Evolutionary conservation across 2,329 filamentous ascomycete species (phyloP).

Genomic region (Byssochlamys sp.): DNA sequence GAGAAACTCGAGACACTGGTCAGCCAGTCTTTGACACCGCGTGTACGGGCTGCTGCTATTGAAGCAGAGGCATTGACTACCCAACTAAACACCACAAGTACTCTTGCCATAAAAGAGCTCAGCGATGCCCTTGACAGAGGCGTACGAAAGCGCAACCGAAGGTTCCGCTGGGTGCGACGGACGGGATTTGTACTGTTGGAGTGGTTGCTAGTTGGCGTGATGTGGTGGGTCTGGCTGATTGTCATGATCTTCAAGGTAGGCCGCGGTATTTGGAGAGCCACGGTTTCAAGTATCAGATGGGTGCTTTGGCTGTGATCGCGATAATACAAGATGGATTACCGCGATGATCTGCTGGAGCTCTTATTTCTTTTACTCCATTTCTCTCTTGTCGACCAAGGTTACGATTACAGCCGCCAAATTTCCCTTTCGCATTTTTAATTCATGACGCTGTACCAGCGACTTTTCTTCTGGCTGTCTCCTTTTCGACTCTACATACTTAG

Average conservation of each 20-base stretch:
- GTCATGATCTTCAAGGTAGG: conserved; percentile 66
- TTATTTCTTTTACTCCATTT: background rate
- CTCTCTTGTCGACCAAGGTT: background rate
- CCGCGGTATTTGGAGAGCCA: conserved; percentile 52
- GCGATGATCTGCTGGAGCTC: background rate
- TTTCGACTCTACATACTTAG: background rate
- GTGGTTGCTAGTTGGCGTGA: conserved; percentile 75
- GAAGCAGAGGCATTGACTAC: conserved; percentile 69
- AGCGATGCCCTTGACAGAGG: conserved; percentile 62
- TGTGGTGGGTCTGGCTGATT: conserved; percentile 91
- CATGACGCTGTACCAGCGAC: background rate
- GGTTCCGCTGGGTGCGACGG: conserved; percentile 66
- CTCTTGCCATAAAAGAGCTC: conserved; percentile 70
- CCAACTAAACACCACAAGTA: conserved; percentile 65
- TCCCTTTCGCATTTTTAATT: background rate
- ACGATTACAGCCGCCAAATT: background rate
- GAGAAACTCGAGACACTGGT: conserved; percentile 38
- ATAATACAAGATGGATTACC: background rate
- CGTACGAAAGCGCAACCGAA: conserved; percentile 61
- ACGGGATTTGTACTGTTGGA: conserved; percentile 75
- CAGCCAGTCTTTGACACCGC: conserved; percentile 42
- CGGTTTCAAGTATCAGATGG: conserved; percentile 60
- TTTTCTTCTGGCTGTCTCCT: background rate
- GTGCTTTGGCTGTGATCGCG: conserved; percentile 61
- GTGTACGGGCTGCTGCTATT: conserved; percentile 61